Evolutionary conservation across 257 asterid genomes (phyloP), one percentile per base, ranked within the genome.

Genomic region (Craterostigma plantagineum): DNA sequence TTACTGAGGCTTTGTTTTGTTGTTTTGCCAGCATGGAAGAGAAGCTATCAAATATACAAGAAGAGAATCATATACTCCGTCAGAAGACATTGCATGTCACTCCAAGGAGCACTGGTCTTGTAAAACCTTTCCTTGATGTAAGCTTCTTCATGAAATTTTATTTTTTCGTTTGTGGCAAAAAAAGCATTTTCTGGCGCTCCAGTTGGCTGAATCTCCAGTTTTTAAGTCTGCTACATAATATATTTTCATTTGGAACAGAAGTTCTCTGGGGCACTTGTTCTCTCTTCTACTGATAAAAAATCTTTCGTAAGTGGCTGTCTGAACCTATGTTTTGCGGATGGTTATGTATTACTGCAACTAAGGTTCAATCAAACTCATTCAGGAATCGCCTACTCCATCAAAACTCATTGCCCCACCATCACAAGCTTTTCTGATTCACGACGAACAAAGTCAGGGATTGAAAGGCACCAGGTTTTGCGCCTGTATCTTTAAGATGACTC

Each of bases 341-440:
- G 30, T 23, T 23, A 23, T 23, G 6, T 23, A 6, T 23, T 6
- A 23, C 30, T 6, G 6, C 30, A 23, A 2, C n/a, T 23, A 23
- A 23, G 30, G 30, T 23, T 23, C 30, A 10, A 36, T 50, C 18
- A 68, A 44, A 52, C 57, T 59, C 45, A 44, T 63, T 38, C 73
- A 90, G 99, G 99, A 90, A 60, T 72, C 99, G 43, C 95, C 99
- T 35, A 80, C 95, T 48, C 95, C 99, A 16, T 72, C 95, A 60
- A 90, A 83, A 77, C 57, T 60, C 34, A 60, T 90, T 39, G 58
- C 67, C 30, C 86, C 92, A 14, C 52, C 63, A 12, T 55, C 86
- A n/a, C 92, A 73, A 56, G 91, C 91, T 38, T 71, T 59, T 72
- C 99, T 39, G 92, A 83, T 68, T 68, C 93, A 35, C 91, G 92